Percentiles rank a stretch among this genome's conserved stretches.
phyloP scores from a whole-genome alignment of 257 asterid species.

The Salvia hispanica region DNA sequence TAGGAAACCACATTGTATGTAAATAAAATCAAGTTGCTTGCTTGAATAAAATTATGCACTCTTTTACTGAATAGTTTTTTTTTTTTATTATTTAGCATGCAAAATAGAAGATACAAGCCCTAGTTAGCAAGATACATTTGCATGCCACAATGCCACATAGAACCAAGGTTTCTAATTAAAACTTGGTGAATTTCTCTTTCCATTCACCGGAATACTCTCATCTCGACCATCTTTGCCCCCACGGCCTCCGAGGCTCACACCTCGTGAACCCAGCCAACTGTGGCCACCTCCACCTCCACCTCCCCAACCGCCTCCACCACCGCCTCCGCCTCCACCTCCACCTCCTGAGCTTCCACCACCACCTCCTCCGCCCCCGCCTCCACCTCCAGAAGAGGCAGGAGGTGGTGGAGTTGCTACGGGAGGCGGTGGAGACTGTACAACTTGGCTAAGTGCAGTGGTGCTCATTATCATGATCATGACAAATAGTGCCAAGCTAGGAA shows the following conservation, averaged over 20 bases:
- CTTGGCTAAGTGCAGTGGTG: constrained; percentile 3
- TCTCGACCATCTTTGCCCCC: not conserved
- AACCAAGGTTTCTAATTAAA: constrained; percentile 13
- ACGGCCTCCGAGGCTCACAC: not conserved
- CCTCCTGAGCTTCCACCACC: constrained; percentile 29
- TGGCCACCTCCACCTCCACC: constrained; percentile 27
- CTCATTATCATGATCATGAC: constrained; percentile 4
- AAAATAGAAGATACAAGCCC: not conserved
- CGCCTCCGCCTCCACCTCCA: constrained; percentile 19
- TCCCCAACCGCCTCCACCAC: constrained; percentile 4
- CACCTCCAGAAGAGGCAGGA: constrained; percentile 7
- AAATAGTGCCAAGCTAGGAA: not conserved
- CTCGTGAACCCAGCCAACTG: constrained; percentile 5
- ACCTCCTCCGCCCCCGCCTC: constrained; percentile 29
- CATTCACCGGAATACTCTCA: not conserved
- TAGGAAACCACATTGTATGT: too few relatives aligned
- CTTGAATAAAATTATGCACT: too few relatives aligned
- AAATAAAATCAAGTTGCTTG: too few relatives aligned
- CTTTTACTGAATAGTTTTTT: too few relatives aligned
- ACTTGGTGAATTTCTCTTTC: constrained; percentile 7
- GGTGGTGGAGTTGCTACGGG: not conserved
- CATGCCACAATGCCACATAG: not conserved
- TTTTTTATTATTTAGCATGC: not conserved
- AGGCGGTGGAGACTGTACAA: not conserved
- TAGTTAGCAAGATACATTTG: too few relatives aligned